Conservation (phyloP, 2,329 filamentous ascomycete genomes). For the Fusarium guadeloupense region DNA sequence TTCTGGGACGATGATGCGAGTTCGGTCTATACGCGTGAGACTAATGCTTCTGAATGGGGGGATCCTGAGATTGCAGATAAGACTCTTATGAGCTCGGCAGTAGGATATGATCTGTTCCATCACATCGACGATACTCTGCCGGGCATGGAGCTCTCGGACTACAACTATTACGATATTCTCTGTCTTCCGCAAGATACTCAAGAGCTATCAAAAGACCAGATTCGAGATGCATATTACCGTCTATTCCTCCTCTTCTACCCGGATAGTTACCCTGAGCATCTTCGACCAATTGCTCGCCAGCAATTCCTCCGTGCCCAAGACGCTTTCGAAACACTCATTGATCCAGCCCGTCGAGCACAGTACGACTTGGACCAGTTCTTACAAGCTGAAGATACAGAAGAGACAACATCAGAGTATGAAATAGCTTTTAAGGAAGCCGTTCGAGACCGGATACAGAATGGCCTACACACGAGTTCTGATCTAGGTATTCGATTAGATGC, state of each 20-base stretch:
- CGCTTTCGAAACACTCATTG: conserved; percentile 60
- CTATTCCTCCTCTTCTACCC: conserved; percentile 57
- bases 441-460: conserved; percentile 32
- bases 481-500: conserved; percentile 51
- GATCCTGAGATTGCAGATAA: conserved; percentile 28
- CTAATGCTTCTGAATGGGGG: conserved; percentile 39
- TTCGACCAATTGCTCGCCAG: conserved; percentile 51
- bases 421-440: conserved; percentile 35
- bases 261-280: conserved; percentile 52
- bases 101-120: conserved; percentile 14
- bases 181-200: conserved; percentile 51
- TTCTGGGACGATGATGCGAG: conserved; percentile 60
- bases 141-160: conserved; percentile 23
- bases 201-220: conserved; percentile 45
- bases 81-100: conserved; percentile 19
- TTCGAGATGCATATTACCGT: conserved; percentile 57
- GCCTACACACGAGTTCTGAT: conserved; percentile 48
- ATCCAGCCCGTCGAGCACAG: conserved; percentile 52
- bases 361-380: conserved; percentile 51
- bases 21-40: conserved; percentile 52
- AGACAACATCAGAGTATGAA: conserved; percentile 31
- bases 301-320: conserved; percentile 54
- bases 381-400: conserved; percentile 31
- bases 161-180: conserved; percentile 57
- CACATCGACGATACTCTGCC: background rate